Conservation (phyloP, 2,329 filamentous ascomycete species). For the Colletotrichum tabaci region DNA sequence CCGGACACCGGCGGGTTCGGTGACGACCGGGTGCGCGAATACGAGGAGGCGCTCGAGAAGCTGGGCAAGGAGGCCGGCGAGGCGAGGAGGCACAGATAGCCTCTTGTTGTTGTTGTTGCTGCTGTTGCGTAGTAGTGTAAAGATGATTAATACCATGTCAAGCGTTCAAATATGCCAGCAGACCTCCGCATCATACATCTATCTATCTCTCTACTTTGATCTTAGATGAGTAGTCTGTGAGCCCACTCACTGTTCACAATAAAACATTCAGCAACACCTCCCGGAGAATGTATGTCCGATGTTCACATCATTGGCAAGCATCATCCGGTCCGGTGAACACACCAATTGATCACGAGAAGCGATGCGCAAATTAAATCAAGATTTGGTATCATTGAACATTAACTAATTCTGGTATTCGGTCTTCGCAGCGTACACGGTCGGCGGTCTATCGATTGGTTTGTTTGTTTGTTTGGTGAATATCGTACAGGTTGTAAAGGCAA, state of each 20-base stretch:
- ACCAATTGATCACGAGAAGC: neutral
- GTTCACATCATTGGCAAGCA: no score
- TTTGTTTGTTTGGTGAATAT: conserved; percentile 16
- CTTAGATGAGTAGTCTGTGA: no score
- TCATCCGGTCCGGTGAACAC: neutral
- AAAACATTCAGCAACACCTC: no score
- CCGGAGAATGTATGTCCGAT: no score
- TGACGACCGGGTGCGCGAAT: conserved; percentile 62
- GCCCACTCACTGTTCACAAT: no score
- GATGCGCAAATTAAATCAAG: neutral
- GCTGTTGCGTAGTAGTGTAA: neutral
- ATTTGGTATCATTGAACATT: neutral
- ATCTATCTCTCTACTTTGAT: no score
- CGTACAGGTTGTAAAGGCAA: conserved; percentile 17
- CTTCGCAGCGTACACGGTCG: conserved; percentile 18
- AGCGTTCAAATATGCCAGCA: neutral
- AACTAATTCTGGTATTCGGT: conserved; percentile 2
- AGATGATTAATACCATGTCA: conserved; percentile 4
- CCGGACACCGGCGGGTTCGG: conserved; percentile 57
- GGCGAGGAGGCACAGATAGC: conserved; percentile 42
- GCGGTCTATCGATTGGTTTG: conserved; percentile 19
- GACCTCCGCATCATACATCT: no score
- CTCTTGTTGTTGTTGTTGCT: neutral
- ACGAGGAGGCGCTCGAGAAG: conserved; percentile 72
- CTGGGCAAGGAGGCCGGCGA: conserved; percentile 74